Conservation (phyloP, 1,284 basidiomycete genomes). For the Ceratobasidium sp. region DNA sequence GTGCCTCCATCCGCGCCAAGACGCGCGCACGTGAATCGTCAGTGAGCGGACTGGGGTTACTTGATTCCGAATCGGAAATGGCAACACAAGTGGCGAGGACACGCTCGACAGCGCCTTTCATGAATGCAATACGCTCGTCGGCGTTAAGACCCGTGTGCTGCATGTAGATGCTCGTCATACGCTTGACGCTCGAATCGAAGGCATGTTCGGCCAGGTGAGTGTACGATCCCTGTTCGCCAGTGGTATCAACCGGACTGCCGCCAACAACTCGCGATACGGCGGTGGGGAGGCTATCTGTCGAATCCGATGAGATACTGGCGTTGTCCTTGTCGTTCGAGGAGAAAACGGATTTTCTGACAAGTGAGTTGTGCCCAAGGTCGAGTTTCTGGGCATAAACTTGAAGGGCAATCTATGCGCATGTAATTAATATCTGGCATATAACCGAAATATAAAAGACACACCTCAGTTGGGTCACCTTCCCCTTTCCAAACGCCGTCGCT, state of each 20-base stretch:
- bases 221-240: conserved; percentile 43
- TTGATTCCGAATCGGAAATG: conserved; percentile 54
- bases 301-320: conserved; percentile 11
- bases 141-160: conserved; percentile 39
- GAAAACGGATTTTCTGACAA: conserved; percentile 28
- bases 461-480: conserved; percentile 74
- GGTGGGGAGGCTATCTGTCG: conserved; percentile 18
- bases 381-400: conserved; percentile 70
- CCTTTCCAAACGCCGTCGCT: conserved; percentile 68
- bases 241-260: conserved; percentile 35
- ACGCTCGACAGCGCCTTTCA: conserved; percentile 74
- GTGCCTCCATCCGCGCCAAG: conserved; percentile 63
- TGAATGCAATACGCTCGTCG: conserved; percentile 56
- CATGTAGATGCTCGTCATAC: conserved; percentile 66
- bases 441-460: not conserved
- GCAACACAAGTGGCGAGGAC: conserved; percentile 63
- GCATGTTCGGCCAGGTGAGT: conserved; percentile 62
- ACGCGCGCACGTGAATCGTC: conserved; percentile 59
- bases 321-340: conserved; percentile 34
- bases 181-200: conserved; percentile 71
- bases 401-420: conserved; percentile 60
- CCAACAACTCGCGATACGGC: conserved; percentile 25
- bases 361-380: conserved; percentile 52
- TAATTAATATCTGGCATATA: not conserved
- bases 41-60: conserved; percentile 50